Evolutionary conservation across 805 yeast species (phyloP), one percentile per base, ranked within the genome.

Genomic region (Starmerella geochares): DNA sequence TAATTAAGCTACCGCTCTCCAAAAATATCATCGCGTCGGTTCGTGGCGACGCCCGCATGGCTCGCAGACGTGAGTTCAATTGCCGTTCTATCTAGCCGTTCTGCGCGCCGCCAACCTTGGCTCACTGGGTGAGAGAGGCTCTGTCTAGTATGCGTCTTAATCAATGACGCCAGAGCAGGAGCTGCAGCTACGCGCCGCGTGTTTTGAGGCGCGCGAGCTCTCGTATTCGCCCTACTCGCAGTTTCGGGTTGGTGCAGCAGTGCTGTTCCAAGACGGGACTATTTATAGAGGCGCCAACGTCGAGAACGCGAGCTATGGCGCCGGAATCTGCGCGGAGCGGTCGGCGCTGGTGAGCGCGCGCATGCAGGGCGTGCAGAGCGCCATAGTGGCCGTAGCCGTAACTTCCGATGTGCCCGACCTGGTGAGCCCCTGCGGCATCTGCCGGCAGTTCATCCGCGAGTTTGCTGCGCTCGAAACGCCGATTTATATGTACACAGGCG

Each of bases 301-400:
- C 24, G 98, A 90, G 63, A 92, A 90, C 63, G 97, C 96, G 2
- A 79, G 92, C 44, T 88, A 84, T 61, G 94, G 86, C 1, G 88
- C 78, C 2, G 73, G 79, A 1, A 76, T 82, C 21, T 83, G 94
- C 63, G 94, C 94, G 0, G 94, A 83, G 60, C 68, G 87, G 36
- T 73, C 82, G 0, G 80, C 90, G 0, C 70, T 81, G 1, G 71
- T 74, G 11, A 72, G 74, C 37, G 82, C 84, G 0, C 72, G 79
- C 6, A 71, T 72, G 50, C 60, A 58, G 5, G 71, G 71, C 36
- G n/a, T 14, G 17, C 32, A 4, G 29, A 19, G 35, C 13, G n/a
- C 32, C 8, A 75, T 81, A 62, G 69, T 67, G 51, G 85, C 83
- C 1, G 67, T 86, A 50, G 94, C 81, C 3, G 76, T 86, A 9